These are phyloP conservation scores for Beauveria sp. DNA, from an alignment of 2,329 filamentous ascomycete species.

Conservation along the genomic window DNA sequence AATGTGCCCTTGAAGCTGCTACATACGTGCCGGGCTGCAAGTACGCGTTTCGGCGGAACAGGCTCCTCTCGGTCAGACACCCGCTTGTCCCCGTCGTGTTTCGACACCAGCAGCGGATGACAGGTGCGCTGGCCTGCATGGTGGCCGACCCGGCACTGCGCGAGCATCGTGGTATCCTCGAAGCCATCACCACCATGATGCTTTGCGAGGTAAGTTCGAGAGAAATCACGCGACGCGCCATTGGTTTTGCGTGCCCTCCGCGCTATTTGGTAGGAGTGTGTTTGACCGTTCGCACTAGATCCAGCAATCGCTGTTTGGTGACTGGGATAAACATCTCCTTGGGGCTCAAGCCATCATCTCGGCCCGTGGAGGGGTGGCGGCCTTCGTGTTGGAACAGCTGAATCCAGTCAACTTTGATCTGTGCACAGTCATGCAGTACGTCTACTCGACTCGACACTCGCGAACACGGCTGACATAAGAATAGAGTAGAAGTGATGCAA, in stretches of 20 bases:
- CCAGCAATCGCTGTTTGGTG: slow-evolving; percentile 14
- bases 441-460: not conserved
- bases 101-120: slow-evolving; percentile 9
- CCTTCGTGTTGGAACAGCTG: not conserved
- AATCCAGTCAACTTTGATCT: not conserved
- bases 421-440: slow-evolving; percentile 10
- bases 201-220: not conserved
- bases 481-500: slow-evolving; percentile 4
- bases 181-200: slow-evolving; percentile 7
- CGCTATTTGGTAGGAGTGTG: not conserved
- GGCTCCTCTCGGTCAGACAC: slow-evolving; percentile 4
- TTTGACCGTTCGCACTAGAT: slow-evolving; percentile 1
- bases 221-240: too few relatives aligned
- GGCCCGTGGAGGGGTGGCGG: slow-evolving; percentile 1
- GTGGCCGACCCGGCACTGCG: not conserved
- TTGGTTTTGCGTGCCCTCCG: too few relatives aligned
- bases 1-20: not conserved
- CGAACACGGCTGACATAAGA: not conserved
- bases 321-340: slow-evolving; percentile 11
- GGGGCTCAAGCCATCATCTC: slow-evolving; percentile 13
- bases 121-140: slow-evolving; percentile 6
- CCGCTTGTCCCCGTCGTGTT: slow-evolving; percentile 9
- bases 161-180: slow-evolving; percentile 4
- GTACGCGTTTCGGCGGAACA: not conserved
- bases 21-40: not conserved